A percentile compares a stretch with the other conserved stretches of the same genome.
phyloP scores from a whole-genome alignment of 1,139 yeast species.

The Taiozyma onychis region DNA sequence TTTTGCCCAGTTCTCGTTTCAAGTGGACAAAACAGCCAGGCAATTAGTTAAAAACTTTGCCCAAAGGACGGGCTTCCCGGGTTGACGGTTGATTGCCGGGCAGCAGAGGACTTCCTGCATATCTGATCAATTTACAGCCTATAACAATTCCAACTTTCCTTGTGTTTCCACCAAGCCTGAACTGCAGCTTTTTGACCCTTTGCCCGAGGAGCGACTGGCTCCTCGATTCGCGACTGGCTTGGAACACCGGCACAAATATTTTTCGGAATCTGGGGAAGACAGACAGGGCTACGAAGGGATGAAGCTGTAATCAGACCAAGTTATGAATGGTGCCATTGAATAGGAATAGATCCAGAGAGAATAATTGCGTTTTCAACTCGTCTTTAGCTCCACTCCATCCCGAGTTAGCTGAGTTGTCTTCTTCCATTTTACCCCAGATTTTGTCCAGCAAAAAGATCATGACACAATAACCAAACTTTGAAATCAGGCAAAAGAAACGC shows the following conservation, averaged over 20 bases:
- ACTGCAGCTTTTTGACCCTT: not conserved
- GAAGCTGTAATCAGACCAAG: not conserved
- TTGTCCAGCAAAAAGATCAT: not conserved
- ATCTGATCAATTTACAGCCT: not conserved
- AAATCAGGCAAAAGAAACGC: not conserved
- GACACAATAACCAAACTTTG: not conserved
- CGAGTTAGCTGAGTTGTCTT: not conserved
- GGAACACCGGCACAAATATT: not conserved
- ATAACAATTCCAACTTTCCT: not conserved
- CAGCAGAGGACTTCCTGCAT: not conserved
- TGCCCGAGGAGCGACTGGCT: conserved; percentile 1
- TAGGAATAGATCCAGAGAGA: not conserved
- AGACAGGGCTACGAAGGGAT: not conserved
- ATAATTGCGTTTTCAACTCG: not conserved
- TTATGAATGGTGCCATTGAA: not conserved
- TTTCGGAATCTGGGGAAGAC: not conserved
- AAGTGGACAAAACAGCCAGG: not conserved
- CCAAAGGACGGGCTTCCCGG: not conserved
- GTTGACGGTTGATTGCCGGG: not conserved
- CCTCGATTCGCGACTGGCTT: not conserved
- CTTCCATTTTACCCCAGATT: not conserved
- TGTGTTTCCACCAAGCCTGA: no score
- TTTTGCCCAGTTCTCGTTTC: not conserved
- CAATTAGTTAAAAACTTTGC: not conserved
- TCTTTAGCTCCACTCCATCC: not conserved